phyloP scores from a whole-genome alignment of 106 monocot genomes.

The Allium cepa region DNA sequence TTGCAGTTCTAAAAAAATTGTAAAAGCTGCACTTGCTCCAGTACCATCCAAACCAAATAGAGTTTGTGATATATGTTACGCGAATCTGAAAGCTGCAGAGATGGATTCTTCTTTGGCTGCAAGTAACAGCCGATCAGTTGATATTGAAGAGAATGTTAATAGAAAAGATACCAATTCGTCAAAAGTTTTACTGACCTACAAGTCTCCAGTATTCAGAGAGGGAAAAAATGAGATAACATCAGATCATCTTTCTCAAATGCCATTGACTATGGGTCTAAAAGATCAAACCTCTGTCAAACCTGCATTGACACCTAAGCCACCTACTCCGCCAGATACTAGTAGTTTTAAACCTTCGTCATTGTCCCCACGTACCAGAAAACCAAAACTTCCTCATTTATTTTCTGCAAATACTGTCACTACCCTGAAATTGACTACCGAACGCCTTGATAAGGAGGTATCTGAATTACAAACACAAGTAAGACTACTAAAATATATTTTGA shows the following conservation, averaged over 20 bases:
- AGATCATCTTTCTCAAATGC: constrained; percentile 9
- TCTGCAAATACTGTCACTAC: constrained; percentile 28
- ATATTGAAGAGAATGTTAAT: constrained; percentile 36
- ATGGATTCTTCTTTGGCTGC: constrained; percentile 8
- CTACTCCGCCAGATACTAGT: neutral
- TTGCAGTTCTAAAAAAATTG: constrained; percentile 48
- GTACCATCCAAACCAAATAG: constrained; percentile 59
- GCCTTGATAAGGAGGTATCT: constrained; percentile 36
- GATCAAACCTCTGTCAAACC: neutral
- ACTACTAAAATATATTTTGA: neutral
- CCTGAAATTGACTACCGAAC: constrained; percentile 43
- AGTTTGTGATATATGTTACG: constrained; percentile 56
- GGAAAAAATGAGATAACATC: constrained; percentile 28
- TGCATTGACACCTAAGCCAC: neutral
- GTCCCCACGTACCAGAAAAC: constrained; percentile 36
- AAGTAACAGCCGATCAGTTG: constrained; percentile 31
- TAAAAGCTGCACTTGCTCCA: constrained; percentile 57
- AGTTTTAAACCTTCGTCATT: constrained; percentile 24
- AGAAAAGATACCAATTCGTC: constrained; percentile 36
- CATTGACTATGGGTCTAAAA: neutral
- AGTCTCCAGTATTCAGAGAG: constrained; percentile 20
- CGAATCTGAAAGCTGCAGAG: constrained; percentile 39
- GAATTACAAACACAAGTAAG: constrained; percentile 46
- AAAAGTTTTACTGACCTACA: constrained; percentile 29
- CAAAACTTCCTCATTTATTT: constrained; percentile 36